phyloP scores from a whole-genome alignment of 345 rosid species.

The Jatropha curcas region DNA sequence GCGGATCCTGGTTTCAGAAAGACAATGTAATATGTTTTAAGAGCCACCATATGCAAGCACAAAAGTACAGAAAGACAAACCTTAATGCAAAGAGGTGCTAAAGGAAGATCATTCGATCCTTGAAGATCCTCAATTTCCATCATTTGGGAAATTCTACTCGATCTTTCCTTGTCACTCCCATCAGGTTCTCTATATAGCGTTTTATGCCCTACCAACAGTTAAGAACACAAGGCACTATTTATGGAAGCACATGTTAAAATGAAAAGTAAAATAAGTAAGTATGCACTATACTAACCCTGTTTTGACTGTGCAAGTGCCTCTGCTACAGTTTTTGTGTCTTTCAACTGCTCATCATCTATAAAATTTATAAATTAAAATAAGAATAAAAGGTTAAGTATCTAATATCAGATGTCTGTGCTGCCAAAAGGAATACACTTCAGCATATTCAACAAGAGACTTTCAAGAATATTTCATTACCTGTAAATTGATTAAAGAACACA shows the following conservation, averaged over 20 bases:
- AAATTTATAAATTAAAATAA: constrained; percentile 11
- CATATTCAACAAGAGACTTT: not conserved
- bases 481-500: not conserved
- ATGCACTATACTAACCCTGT: constrained; percentile 49
- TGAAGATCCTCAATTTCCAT: constrained; percentile 87
- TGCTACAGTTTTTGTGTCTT: constrained; percentile 77
- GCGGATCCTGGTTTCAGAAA: constrained; percentile 68
- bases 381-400: constrained; percentile 19
- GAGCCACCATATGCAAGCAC: constrained; percentile 19
- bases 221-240: constrained; percentile 13
- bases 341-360: constrained; percentile 62
- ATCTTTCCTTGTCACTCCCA: constrained; percentile 46
- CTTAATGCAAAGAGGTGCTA: constrained; percentile 82
- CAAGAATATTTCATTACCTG: not conserved
- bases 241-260: constrained; percentile 2
- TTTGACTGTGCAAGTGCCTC: constrained; percentile 82
- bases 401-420: constrained; percentile 6
- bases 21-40: constrained; percentile 2
- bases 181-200: constrained; percentile 49
- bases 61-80: constrained; percentile 31
- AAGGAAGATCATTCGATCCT: constrained; percentile 53
- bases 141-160: constrained; percentile 50
- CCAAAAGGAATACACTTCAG: not conserved
- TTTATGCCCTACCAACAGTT: constrained; percentile 27
- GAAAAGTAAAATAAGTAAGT: not conserved